Conservation (phyloP, 345 rosid genomes). For the Eucalyptus polybractea region DNA sequence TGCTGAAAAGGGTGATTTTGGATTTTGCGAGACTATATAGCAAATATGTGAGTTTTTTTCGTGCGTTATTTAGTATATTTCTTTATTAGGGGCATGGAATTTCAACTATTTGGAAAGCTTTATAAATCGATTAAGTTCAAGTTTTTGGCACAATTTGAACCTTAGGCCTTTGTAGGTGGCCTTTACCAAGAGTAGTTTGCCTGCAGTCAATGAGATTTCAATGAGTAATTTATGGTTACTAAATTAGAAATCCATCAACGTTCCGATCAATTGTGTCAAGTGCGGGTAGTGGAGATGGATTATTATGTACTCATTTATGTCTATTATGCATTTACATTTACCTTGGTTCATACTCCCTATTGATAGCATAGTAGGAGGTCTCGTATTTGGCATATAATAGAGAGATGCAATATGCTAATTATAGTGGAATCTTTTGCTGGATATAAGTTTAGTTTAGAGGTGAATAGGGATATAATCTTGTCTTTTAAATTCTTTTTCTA, state of each 20-base stretch:
- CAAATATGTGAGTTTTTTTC: no score
- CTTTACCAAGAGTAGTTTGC: background rate
- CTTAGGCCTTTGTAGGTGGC: background rate
- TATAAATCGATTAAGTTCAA: background rate
- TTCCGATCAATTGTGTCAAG: background rate
- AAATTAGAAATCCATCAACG: background rate
- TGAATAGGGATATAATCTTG: no score
- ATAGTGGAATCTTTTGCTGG: no score
- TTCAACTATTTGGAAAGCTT: background rate
- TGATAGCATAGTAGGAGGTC: no score
- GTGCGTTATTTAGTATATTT: no score
- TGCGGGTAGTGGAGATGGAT: background rate
- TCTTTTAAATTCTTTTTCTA: no score
- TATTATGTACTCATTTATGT: background rate
- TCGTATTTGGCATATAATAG: no score
- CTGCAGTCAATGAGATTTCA: background rate
- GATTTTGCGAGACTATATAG: no score
- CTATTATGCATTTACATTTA: background rate
- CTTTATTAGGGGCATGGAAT: no score
- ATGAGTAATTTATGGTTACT: background rate
- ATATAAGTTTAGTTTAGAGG: no score
- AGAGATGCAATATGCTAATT: no score
- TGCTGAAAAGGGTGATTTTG: no score
- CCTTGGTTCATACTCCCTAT: background rate
- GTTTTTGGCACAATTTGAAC: background rate